Conservation (phyloP, 371 early-diverging fungal species). For the Rhizopus arrhizus region DNA sequence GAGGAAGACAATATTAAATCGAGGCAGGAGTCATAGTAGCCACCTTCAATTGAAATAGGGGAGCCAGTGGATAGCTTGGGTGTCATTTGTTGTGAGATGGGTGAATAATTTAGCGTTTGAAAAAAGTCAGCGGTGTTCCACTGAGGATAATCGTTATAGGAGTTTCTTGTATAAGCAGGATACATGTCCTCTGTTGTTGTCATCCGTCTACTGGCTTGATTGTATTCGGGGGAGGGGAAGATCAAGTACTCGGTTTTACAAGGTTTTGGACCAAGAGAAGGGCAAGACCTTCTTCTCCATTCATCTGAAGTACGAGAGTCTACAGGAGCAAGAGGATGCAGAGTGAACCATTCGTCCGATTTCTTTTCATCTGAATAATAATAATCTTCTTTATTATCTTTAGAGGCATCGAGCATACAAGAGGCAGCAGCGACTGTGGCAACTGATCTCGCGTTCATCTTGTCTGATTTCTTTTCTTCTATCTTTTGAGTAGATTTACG, state of each 20-base stretch:
- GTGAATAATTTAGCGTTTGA: slow-evolving; percentile 14
- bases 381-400: neutral
- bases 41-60: slow-evolving; percentile 23
- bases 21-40: slow-evolving; percentile 28
- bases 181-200: slow-evolving; percentile 13
- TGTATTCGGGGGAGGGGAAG: neutral
- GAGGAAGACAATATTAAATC: slow-evolving; percentile 20
- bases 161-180: neutral
- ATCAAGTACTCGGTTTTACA: neutral
- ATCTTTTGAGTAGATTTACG: slow-evolving; percentile 19
- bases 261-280: slow-evolving; percentile 8
- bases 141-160: too few relatives aligned
- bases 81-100: slow-evolving; percentile 30
- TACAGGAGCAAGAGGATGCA: slow-evolving; percentile 28
- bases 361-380: slow-evolving; percentile 11
- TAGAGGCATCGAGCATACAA: slow-evolving; percentile 17
- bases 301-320: slow-evolving; percentile 16
- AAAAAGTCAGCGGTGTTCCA: neutral
- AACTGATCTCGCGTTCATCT: slow-evolving; percentile 17
- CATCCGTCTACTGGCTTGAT: slow-evolving; percentile 7
- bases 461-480: slow-evolving; percentile 4
- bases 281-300: slow-evolving; percentile 33
- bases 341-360: slow-evolving; percentile 14
- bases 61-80: slow-evolving; percentile 29
- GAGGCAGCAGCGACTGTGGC: slow-evolving; percentile 21